Conservation (phyloP, 73 alveolate genomes). For the Paramecium biaurelia region DNA sequence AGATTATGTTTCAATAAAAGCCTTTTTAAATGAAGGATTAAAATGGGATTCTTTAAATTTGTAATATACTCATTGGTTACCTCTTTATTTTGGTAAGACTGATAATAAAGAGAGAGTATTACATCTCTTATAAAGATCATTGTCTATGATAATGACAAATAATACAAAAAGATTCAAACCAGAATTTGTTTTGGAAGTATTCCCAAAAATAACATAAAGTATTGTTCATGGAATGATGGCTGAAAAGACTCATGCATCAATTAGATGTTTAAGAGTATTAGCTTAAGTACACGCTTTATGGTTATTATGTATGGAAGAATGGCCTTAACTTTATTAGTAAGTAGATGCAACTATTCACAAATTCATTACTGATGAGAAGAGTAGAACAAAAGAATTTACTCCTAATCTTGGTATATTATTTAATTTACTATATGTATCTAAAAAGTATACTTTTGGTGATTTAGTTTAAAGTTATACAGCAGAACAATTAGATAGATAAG, state of each 20-base stretch:
- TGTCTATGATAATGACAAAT: conserved; percentile 89
- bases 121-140: conserved; percentile 79
- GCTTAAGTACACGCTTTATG: conserved; percentile 80
- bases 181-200: conserved; percentile 80
- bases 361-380: conserved; percentile 81
- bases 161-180: conserved; percentile 85
- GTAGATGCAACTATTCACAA: conserved; percentile 79
- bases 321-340: conserved; percentile 81
- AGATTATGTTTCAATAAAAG: conserved; percentile 89
- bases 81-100: conserved; percentile 84
- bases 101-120: conserved; percentile 75
- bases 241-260: conserved; percentile 86
- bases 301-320: conserved; percentile 75
- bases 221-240: conserved; percentile 82
- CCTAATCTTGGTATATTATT: conserved; percentile 91
- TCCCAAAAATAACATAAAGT: conserved; percentile 87
- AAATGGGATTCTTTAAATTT: conserved; percentile 84
- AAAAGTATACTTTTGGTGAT: conserved; percentile 79
- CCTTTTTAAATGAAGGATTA: conserved; percentile 91
- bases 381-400: conserved; percentile 87
- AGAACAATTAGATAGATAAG: conserved; percentile 95
- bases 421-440: conserved; percentile 74
- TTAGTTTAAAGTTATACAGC: conserved; percentile 75
- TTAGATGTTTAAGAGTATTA: conserved; percentile 80
- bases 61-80: conserved; percentile 93